phyloP scores from a whole-genome alignment of 495 filamentous ascomycete species.

The Delitschia confertaspora region DNA sequence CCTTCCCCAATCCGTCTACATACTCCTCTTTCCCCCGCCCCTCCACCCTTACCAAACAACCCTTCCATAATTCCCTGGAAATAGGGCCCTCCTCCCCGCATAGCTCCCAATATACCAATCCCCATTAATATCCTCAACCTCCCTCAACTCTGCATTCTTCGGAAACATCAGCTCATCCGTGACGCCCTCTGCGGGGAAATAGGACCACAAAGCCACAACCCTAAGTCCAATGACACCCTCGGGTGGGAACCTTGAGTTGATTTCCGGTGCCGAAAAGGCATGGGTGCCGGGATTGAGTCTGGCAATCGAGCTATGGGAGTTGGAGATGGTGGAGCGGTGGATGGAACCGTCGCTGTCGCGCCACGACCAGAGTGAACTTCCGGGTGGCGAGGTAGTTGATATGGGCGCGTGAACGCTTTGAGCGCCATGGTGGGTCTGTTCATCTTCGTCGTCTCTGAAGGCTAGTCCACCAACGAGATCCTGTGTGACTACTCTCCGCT shows the following conservation, averaged over 20 bases:
- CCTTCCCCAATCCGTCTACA: conserved; percentile 4
- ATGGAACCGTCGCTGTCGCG: conserved; percentile 26
- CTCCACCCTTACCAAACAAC: conserved; percentile 26
- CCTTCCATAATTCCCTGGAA: conserved; percentile 58
- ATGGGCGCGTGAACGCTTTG: background rate
- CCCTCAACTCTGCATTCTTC: conserved; percentile 66
- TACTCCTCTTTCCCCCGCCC: conserved; percentile 18
- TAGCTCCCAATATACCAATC: conserved; percentile 82
- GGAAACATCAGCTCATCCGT: conserved; percentile 76
- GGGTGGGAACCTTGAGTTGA: conserved; percentile 47
- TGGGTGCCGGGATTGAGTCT: no score
- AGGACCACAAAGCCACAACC: conserved; percentile 60
- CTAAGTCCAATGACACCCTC: conserved; percentile 57
- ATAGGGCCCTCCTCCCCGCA: conserved; percentile 63
- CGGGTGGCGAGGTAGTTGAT: conserved; percentile 2
- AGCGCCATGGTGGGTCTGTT: background rate
- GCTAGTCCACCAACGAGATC: conserved; percentile 65
- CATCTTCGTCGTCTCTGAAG: conserved; percentile 37
- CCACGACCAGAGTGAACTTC: conserved; percentile 31
- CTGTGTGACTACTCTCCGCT: conserved; percentile 48
- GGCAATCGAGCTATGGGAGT: no score
- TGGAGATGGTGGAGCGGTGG: conserved; percentile 16
- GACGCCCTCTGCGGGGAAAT: conserved; percentile 52
- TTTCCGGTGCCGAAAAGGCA: conserved; percentile 1
- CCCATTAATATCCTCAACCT: conserved; percentile 73